phyloP scores from a whole-genome alignment of 2,329 filamentous ascomycete species.

The Ascochyta koolunga region DNA sequence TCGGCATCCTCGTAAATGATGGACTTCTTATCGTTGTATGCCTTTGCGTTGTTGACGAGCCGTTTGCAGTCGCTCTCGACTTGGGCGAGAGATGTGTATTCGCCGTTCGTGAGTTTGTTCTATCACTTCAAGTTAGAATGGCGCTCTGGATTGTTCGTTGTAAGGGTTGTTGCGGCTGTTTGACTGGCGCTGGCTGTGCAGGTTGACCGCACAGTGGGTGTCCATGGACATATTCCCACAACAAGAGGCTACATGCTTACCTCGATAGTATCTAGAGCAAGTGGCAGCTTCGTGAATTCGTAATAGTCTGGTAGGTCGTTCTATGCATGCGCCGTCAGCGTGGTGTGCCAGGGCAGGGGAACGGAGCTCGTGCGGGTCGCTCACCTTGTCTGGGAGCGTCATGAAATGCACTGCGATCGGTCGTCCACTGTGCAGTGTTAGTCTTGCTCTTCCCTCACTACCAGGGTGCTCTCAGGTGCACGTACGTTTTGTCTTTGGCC shows the following conservation, averaged over 20 bases:
- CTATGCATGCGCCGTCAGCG: conserved; percentile 42
- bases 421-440: conserved; percentile 61
- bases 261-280: conserved; percentile 79
- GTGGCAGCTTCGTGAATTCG: conserved; percentile 74
- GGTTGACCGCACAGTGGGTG: neutral
- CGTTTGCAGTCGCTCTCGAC: conserved; percentile 87
- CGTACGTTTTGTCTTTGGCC: conserved; percentile 82
- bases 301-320: conserved; percentile 76
- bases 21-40: conserved; percentile 77
- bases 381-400: conserved; percentile 66
- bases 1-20: conserved; percentile 83
- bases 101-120: conserved; percentile 69
- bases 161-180: neutral
- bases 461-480: conserved; percentile 23
- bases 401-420: conserved; percentile 78
- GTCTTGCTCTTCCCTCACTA: conserved; percentile 10
- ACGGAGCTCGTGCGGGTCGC: conserved; percentile 21
- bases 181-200: neutral
- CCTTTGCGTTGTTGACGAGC: conserved; percentile 86
- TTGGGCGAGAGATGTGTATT: conserved; percentile 73
- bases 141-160: neutral
- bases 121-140: conserved; percentile 33
- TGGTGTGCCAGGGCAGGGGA: conserved; percentile 3
- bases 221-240: neutral
- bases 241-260: conserved; percentile 39